Evolutionary conservation across 352 stramenopile species (phyloP), one percentile per base, ranked within the genome.

Genomic region (Thraustochytrium striatum): DNA sequence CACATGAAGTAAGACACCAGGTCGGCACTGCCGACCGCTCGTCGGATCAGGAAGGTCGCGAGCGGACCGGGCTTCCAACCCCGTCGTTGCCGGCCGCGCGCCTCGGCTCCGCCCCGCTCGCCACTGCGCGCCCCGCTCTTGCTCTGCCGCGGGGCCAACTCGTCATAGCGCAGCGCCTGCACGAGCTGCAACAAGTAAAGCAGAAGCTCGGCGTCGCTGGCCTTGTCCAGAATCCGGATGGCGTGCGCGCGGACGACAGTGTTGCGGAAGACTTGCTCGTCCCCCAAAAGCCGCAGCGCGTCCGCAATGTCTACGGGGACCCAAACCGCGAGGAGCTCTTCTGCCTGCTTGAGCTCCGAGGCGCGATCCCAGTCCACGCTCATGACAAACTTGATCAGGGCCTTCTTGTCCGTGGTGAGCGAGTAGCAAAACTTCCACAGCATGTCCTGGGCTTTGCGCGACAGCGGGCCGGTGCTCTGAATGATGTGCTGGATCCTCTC

Each of bases 161-260:
- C 19, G 39, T 95, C 90, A 81, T 95, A 95, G 30, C 97, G 93
- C 43, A 99, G 83, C 2, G 95, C 95, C 85, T 99, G 95, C 9
- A 99, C 95, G 9, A 99, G 85, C 83, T 99, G 96, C n/a, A 99
- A 83, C 25, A 99, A 82, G 83, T 98, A 99, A 35, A 98, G 89
- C n/a, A 95, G 89, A 2, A 99, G 85, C 81, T 99, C 95, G 80
- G 97, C 94, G 84, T 99, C 97, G 57, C 94, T 96, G 30, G 95
- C 94, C 30, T 89, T 87, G 9, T 88, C 89, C 1, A 99, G 87
- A 3, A 94, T 97, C 53, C 97, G 93, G 16, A 99, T 97, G 0
- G 95, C 95, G 85, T 98, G 98, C 47, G 95, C 91, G 28, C 95
- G 90, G 41, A 98, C 92, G 61, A 95, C 87, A 28, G 94, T 86